Evolutionary conservation across 1,284 basidiomycete genomes (phyloP).

Genomic region (Tylopilus sp.): DNA sequence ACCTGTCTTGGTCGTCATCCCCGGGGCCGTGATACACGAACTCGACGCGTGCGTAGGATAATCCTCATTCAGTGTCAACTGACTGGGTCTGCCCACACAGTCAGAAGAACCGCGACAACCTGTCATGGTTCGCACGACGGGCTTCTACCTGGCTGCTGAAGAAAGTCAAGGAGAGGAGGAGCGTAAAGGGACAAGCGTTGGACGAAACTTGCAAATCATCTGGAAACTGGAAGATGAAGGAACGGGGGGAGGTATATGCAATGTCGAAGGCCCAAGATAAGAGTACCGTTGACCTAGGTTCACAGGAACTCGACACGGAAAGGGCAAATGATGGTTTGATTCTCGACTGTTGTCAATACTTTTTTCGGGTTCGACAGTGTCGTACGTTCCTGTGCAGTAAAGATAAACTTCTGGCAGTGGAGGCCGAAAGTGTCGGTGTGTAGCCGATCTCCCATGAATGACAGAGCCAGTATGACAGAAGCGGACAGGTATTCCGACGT

Average conservation of each 20-base stretch:
- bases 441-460: slow-evolving; percentile 3
- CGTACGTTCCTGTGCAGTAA: slow-evolving; percentile 55
- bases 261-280: neutral
- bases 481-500: slow-evolving; percentile 28
- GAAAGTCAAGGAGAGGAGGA: slow-evolving; percentile 55
- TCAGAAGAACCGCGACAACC: slow-evolving; percentile 56
- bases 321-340: slow-evolving; percentile 63
- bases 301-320: slow-evolving; percentile 27
- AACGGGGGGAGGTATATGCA: slow-evolving; percentile 41
- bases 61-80: slow-evolving; percentile 1
- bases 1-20: slow-evolving; percentile 59
- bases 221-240: slow-evolving; percentile 53
- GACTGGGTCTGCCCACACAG: slow-evolving; percentile 34
- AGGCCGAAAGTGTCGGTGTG: slow-evolving; percentile 51
- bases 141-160: slow-evolving; percentile 69
- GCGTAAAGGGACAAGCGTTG: slow-evolving; percentile 61
- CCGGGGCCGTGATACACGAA: slow-evolving; percentile 67
- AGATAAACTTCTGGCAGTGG: slow-evolving; percentile 61
- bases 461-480: slow-evolving; percentile 17
- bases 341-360: slow-evolving; percentile 68
- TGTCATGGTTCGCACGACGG: slow-evolving; percentile 65
- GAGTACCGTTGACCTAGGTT: slow-evolving; percentile 3
- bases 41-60: slow-evolving; percentile 56
- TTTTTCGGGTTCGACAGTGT: slow-evolving; percentile 33
- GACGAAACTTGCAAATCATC: slow-evolving; percentile 60